A percentile compares a stretch with the other conserved stretches of the same genome.
These are phyloP conservation scores for Candida arabinofermentans DNA, from an alignment of 805 yeast genomes.

Conservation along the genomic window DNA sequence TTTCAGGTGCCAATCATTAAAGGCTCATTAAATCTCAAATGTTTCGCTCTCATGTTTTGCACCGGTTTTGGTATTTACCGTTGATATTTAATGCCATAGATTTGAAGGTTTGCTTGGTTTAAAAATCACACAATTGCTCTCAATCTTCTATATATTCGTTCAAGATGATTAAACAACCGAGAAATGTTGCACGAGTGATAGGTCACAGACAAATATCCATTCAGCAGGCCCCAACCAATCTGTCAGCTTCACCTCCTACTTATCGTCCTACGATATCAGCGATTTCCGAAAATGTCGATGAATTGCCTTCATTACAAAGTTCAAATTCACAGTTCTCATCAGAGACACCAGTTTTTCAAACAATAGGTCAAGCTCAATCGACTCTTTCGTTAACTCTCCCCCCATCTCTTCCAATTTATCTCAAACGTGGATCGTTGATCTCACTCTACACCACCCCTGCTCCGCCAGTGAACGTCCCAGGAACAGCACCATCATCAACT, in stretches of 20 bases:
- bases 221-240: conserved; percentile 14
- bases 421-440: conserved; percentile 46
- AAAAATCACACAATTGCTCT: too few species aligned
- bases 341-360: conserved; percentile 32
- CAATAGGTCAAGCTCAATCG: conserved; percentile 47
- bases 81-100: background rate
- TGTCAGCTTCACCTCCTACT: background rate
- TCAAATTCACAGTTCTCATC: background rate
- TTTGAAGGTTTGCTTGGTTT: too few species aligned
- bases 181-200: background rate
- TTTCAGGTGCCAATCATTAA: background rate
- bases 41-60: background rate
- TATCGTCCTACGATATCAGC: background rate
- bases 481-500: background rate
- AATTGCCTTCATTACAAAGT: conserved; percentile 4
- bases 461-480: background rate
- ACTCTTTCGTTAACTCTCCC: conserved; percentile 49
- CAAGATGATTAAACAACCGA: too few species aligned
- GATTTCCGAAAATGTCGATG: conserved; percentile 11
- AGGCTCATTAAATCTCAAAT: background rate
- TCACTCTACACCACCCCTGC: conserved; percentile 35
- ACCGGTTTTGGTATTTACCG: too few species aligned
- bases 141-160: too few species aligned
- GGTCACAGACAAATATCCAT: conserved; percentile 10
- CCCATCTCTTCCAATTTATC: conserved; percentile 52